Evolutionary conservation across 2,329 filamentous ascomycete genomes (phyloP).

Genomic region (Ceratocystis cubensis): DNA sequence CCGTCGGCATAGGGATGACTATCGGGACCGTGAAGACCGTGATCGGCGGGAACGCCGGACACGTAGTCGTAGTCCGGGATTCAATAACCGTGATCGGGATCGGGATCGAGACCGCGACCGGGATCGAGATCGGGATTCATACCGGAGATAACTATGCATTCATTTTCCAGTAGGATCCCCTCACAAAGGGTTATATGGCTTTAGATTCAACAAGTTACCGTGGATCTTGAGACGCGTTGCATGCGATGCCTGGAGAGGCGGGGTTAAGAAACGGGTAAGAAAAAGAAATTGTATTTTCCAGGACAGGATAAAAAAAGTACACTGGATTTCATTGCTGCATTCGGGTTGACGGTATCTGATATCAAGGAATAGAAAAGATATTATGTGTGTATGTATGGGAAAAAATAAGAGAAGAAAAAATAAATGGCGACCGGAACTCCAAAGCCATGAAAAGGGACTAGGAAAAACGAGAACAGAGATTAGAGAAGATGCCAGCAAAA

Average conservation of each 20-base stretch:
- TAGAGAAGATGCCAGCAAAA: neutral
- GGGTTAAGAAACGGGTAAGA: neutral
- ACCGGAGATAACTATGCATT: constrained; percentile 10
- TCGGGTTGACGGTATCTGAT: neutral
- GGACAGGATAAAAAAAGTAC: neutral
- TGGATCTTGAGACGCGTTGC: too few species aligned
- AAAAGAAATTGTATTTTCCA: neutral
- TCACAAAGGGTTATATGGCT: too few species aligned
- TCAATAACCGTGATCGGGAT: constrained; percentile 24
- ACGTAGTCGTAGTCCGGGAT: too few species aligned
- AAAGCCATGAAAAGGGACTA: neutral
- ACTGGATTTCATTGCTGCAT: neutral
- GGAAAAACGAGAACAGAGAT: neutral
- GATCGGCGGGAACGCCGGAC: constrained; percentile 25
- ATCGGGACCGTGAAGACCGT: constrained; percentile 31
- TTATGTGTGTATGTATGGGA: too few species aligned
- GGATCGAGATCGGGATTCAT: constrained; percentile 34
- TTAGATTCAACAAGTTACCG: neutral
- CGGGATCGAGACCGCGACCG: constrained; percentile 23
- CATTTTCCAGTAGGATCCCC: neutral
- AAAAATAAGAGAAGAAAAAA: neutral
- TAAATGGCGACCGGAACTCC: constrained; percentile 1
- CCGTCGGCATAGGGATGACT: constrained; percentile 36
- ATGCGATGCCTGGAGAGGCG: too few species aligned
- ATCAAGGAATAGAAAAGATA: neutral